Base-by-base conservation (phyloP, 257 asterid genomes). In the Scutellaria minor region DNA sequence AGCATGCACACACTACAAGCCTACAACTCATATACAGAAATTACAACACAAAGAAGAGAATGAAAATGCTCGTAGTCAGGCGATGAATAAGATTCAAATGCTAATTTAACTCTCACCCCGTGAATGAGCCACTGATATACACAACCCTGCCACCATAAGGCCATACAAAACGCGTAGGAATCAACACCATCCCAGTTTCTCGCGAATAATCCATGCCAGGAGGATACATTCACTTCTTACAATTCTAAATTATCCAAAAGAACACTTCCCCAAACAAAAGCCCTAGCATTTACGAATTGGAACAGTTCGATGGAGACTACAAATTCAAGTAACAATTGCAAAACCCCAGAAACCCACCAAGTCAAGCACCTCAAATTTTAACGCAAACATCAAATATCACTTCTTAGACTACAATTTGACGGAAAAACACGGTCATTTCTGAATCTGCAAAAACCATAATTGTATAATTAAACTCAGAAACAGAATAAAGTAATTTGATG, bases 131-230 rank as follows among this genome's bases (percentile, higher is more conserved):
- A 82, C 85, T 77, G 70, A 90, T 77, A 70, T 55, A 86, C 72
- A 90, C 96, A 76, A 74, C 87, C 73, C 90, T 86, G 58, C 96
- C 95, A n/a, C 93, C 96, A 82, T 90, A 77, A 70, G 88, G 92
- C 96, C 96, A 90, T 56, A 83, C 89, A 68, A 90, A 88, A 58
- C 91, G 90, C 45, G 87, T 83, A 5, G 93, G 91, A 64, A 89
- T 75, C 79, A 88, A 65, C 75, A 73, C 84, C 20, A 83, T 55
- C 7, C 85, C 86, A 73, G 78, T 78, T 64, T 79, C 91, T 24
- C 83, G 83, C 76, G 85, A 72, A 78, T 51, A 82, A 78, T 87
- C 91, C 92, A 86, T 90, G 39, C 80, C 88, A 77, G 70, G 51
- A 70, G 79, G 78, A 68, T 84, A 39, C 82, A 77, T 82, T 84